phyloP scores from a whole-genome alignment of 495 filamentous ascomycete genomes.

The Bathelium albidoporum region DNA sequence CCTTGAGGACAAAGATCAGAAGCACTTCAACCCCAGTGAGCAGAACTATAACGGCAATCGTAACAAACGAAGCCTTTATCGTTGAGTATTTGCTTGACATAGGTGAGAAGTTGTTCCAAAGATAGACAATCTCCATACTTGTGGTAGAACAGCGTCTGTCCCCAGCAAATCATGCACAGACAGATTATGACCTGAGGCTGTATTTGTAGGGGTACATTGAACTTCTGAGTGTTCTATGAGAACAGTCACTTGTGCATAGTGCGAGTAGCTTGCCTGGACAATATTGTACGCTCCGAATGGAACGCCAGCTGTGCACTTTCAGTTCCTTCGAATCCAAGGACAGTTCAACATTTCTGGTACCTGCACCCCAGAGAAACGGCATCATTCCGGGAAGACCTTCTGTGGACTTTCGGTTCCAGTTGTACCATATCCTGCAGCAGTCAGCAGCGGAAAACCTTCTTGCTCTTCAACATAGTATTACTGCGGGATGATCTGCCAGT shows the following conservation, averaged over 20 bases:
- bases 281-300: conserved; percentile 47
- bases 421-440: conserved; percentile 49
- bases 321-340: too few relatives aligned
- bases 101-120: neutral
- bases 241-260: conserved; percentile 2
- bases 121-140: conserved; percentile 35
- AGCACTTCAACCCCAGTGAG: conserved; percentile 52
- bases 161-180: conserved; percentile 57
- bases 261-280: conserved; percentile 31
- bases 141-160: conserved; percentile 53
- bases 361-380: conserved; percentile 66
- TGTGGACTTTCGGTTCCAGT: conserved; percentile 58
- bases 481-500: neutral
- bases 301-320: conserved; percentile 37
- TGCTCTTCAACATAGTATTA: neutral
- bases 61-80: conserved; percentile 41
- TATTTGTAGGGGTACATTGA: conserved; percentile 65
- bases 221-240: conserved; percentile 37
- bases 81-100: conserved; percentile 38
- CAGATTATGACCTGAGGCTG: conserved; percentile 62
- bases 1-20: conserved; percentile 53
- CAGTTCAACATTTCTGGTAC: conserved; percentile 32
- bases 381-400: conserved; percentile 61
- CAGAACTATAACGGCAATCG: conserved; percentile 28
- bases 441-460: neutral